Evolutionary conservation across 441 rosid genomes (phyloP).

Genomic region (Corymbia citriodora): DNA sequence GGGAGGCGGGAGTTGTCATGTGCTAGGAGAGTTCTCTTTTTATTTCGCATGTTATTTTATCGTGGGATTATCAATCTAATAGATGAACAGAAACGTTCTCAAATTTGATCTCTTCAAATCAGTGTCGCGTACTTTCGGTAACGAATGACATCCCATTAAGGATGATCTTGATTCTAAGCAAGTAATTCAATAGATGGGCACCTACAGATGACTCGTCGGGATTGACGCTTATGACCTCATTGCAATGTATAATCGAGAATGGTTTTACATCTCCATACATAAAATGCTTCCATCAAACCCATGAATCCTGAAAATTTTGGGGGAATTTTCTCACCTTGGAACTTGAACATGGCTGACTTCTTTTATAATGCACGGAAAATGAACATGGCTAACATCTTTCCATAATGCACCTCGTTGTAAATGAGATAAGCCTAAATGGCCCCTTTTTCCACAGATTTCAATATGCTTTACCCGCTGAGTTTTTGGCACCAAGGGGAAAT

Average conservation of each 20-base stretch:
- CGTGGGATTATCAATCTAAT: accelerated
- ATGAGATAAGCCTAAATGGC: not conserved
- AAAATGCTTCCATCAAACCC: accelerated
- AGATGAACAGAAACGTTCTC: accelerated
- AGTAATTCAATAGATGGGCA: not conserved
- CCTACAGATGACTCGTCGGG: accelerated
- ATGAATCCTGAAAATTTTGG: not conserved
- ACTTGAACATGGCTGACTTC: not conserved
- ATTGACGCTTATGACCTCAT: not conserved
- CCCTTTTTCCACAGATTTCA: not conserved
- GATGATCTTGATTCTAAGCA: not conserved
- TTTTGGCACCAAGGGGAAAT: not conserved
- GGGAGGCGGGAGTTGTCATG: not conserved
- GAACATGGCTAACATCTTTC: not conserved
- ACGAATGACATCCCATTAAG: not conserved
- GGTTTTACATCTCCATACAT: not conserved
- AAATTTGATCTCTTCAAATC: not conserved
- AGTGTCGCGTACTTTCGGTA: accelerated
- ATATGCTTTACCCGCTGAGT: not conserved
- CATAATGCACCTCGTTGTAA: not conserved
- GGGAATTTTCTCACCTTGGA: not conserved
- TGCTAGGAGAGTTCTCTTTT: not conserved
- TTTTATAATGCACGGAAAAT: not conserved
- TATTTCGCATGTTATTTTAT: not conserved
- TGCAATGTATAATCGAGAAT: accelerated